Base-by-base conservation (phyloP, 331 rosid genomes). In the Erythrophleum ivorense region DNA sequence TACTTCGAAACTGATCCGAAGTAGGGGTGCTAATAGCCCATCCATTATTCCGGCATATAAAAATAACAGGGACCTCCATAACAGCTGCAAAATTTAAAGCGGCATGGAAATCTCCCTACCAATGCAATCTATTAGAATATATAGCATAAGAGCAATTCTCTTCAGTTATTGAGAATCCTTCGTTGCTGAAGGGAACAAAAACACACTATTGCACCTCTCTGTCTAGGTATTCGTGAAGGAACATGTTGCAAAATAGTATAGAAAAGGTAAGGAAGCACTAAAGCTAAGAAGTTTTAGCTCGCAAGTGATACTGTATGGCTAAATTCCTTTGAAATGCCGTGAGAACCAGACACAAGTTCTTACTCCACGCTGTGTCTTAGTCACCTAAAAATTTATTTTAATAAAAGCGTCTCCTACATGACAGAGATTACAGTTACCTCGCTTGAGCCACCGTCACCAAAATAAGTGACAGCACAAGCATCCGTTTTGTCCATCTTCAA, bases 1-100 rank as follows among this genome's bases (percentile, higher is more conserved):
- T 88, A 95, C 99, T 90, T 89, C 98, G 93, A 85, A 93, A 95
- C 86, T 95, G 99, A 78, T 95, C 99, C 69, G 98, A 90, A 59
- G 90, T 92, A 36, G 97, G 98, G 60, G 98, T 95, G 82, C 99
- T 95, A 81, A 95, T 95, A 46, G 99, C 99, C 99, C 98, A 95
- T 86, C 99, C 97, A 85, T 93, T 95, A 89, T 95, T 95, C 79
- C 99, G 97, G 83, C 99, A 95, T 72, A 95, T 79, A 72, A 95
- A 91, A 80, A 95, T 84, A 57, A 95, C 97, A 4, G 99, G 99
- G 65, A 91, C 97, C 86, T 95, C 99, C 78, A 54, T 78, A 64
- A 95, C 98, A 0, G 98, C 99, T 33, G 98, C 97, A 87, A 95
- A 95, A 83, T 95, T 95, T 73, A 95, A 78, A 15, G 93, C 98